These are phyloP conservation scores for Pestalotiopsis sp. DNA, from an alignment of 2,329 filamentous ascomycete species.

Conservation along the genomic window DNA sequence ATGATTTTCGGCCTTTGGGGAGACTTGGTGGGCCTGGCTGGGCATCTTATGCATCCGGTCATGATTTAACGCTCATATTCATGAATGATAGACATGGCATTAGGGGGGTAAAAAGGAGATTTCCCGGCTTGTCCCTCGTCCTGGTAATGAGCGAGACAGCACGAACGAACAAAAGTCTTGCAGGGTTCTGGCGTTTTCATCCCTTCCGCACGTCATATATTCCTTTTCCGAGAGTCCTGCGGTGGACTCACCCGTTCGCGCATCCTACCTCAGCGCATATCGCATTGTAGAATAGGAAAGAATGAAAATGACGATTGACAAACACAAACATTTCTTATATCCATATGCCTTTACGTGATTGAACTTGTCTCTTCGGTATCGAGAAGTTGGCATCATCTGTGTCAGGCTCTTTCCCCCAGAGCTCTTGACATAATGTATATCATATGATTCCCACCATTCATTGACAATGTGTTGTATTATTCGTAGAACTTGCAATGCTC, in stretches of 20 bases:
- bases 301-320: constrained; percentile 19
- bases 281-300: constrained; percentile 37
- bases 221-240: constrained; percentile 19
- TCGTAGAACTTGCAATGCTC: no score
- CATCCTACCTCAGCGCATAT: constrained; percentile 28
- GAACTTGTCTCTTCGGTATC: no score
- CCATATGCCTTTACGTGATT: no score
- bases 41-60: constrained; percentile 25
- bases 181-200: constrained; percentile 29
- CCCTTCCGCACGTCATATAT: constrained; percentile 18
- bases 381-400: no score
- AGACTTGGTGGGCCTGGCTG: constrained; percentile 29
- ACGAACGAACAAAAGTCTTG: constrained; percentile 28
- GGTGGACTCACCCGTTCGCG: constrained; percentile 23
- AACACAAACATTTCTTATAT: neutral
- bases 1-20: constrained; percentile 27
- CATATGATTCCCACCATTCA: no score
- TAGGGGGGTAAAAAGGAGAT: constrained; percentile 20
- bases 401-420: no score
- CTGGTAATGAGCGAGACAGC: constrained; percentile 27
- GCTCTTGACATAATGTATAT: no score
- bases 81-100: constrained; percentile 28
- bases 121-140: constrained; percentile 23
- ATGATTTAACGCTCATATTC: constrained; percentile 26
- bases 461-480: no score